Base-by-base conservation (phyloP, 2,329 filamentous ascomycete genomes). In the Didymella lethalis region DNA sequence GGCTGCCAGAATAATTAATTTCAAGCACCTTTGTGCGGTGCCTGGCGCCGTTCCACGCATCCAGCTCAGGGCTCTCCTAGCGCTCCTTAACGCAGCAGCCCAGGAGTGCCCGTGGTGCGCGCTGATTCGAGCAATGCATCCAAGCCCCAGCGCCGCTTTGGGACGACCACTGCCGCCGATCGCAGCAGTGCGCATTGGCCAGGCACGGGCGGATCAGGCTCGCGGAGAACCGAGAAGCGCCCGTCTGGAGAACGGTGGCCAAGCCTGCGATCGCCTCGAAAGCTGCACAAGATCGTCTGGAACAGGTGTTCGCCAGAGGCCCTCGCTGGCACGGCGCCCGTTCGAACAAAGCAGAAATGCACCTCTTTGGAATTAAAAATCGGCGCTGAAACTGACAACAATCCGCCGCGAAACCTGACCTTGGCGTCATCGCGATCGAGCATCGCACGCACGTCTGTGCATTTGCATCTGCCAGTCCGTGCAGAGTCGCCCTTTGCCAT, bases 361-460 rank as follows among this genome's bases (percentile, higher is more conserved):
- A 48, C 18, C n/a, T 44, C 23, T 45, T 31, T 41, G 23, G n/a
- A 48, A 32, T 40, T 16, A 6, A 25, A 16, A 25, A 23, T 26
- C 28, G 12, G n/a, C 29, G 16, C 55, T 54, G 55, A 58, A 49
- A 58, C 55, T 47, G 55, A 64, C 57, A 52, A 54, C 59, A 57
- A 63, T 50, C 50, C 45, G 11, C 40, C 12, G n/a, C 38, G 44
- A 57, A 43, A 59, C 58, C 32, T 32, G 48, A 29, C 45, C 66
- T 70, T 72, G 71, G 67, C 69, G 53, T 56, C 57, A 75, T 73
- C 70, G 61, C 64, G 63, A 75, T 74, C 69, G 50, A 40, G 28
- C 48, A 18, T n/a, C 38, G 32, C 41, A 43, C 41, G 31, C 43
- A 46, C 28, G 52, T 55, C 62, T 66, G 57, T 64, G 64, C 64